A percentile compares a stretch with the other conserved stretches of the same genome.
Conservation (phyloP, 1,284 basidiomycete species). For the Mycena citricolor region DNA sequence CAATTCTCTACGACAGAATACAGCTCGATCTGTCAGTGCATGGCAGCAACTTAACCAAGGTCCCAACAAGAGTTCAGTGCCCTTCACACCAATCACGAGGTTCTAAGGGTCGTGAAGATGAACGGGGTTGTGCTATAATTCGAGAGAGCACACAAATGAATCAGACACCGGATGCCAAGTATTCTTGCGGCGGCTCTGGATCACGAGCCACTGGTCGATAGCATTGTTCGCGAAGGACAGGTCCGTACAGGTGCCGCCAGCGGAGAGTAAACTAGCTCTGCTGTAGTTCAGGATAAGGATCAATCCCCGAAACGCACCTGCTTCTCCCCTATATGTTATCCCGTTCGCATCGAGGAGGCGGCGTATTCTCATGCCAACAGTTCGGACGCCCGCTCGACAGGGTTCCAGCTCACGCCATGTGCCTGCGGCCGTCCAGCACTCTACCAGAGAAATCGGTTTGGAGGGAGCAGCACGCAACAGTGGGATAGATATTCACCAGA, state of each 20-base stretch:
- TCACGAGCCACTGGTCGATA: no score
- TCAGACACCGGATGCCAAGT: no score
- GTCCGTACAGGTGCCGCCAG: conserved; percentile 17
- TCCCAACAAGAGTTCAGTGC: no score
- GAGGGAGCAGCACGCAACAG: background rate
- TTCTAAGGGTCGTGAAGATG: no score
- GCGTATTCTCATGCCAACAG: conserved; percentile 61
- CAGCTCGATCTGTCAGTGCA: no score
- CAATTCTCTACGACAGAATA: no score
- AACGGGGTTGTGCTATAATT: no score
- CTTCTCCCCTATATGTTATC: conserved; percentile 62
- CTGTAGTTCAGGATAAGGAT: background rate
- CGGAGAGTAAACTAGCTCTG: conserved; percentile 17
- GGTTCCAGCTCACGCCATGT: conserved; percentile 66
- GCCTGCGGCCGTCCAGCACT: conserved; percentile 74
- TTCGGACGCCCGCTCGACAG: conserved; percentile 56
- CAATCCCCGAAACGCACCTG: conserved; percentile 13
- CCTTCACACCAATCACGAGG: no score
- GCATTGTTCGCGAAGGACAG: no score
- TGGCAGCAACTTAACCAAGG: no score
- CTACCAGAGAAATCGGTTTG: conserved; percentile 28
- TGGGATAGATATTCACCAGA: conserved; percentile 34
- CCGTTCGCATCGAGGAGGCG: conserved; percentile 64
- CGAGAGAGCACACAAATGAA: no score
- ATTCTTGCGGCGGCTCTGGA: no score